Evolutionary conservation across 768 basidiomycete species (phyloP), one percentile per base, ranked within the genome.

Genomic region (Collybia sordida): DNA sequence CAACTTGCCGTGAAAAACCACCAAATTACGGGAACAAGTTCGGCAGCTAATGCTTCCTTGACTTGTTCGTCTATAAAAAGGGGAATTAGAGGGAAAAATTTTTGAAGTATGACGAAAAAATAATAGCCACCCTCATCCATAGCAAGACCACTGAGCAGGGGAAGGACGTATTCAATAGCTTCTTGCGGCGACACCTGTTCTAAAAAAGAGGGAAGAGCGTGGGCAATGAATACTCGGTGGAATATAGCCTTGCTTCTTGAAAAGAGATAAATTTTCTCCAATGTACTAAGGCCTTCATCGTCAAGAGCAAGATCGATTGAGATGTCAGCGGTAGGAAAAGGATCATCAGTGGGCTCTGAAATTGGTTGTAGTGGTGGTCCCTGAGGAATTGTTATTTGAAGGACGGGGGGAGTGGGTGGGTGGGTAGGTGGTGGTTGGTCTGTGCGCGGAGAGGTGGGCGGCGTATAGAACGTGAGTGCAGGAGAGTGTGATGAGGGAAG

Each of bases 211-310:
- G 88, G 87, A 28, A 98, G 79, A 31, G 88, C 82, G 59, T 88
- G 86, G 0, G 88, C 82, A 62, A 98, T 94, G 72, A 86, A 96
- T 35, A 90, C 79, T 34, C 91, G 71, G 59, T 78, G 74, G 53
- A 72, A 75, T 21, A 68, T 64, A 28, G 85, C 83, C 54, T 82
- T 82, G 69, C 90, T 93, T 53, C 86, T 78, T 52, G 88, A 86
- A 59, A 92, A 90, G 44, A 97, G 81, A 70, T 93, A 97, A 53
- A 96, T 95, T 62, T 89, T 86, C 71, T 98, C 95, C 42, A 98
- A 81, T 18, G 90, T 81, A 65, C 72, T 90, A 53, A 95, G 77
- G 47, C 82, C 82, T 54, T 92, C 91, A 56, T 93, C 90, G 56
- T 94, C 92, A 60, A 79, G 64, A 40, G 67, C 64, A 49, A 72